phyloP scores from a whole-genome alignment of 345 rosid genomes.

The Citrus mangshanensis region DNA sequence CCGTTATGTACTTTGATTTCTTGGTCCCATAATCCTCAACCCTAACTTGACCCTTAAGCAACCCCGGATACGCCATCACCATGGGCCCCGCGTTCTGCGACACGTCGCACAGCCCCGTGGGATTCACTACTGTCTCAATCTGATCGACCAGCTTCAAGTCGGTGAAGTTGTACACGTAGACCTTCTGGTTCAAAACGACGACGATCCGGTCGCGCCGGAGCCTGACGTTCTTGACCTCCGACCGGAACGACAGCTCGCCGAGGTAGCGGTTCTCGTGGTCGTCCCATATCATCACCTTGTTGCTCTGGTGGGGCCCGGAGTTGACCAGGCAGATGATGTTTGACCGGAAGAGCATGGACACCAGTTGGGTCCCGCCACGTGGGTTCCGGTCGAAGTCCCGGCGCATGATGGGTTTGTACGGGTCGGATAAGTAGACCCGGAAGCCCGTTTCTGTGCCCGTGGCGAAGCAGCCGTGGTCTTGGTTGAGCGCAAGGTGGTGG shows the following conservation, averaged over 20 bases:
- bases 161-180: constrained; percentile 46
- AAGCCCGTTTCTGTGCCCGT: constrained; percentile 83
- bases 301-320: constrained; percentile 66
- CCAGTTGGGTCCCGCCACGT: constrained; percentile 60
- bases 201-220: constrained; percentile 72
- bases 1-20: constrained; percentile 36
- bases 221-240: constrained; percentile 72
- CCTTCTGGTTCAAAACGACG: constrained; percentile 68
- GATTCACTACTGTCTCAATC: constrained; percentile 41
- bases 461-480: constrained; percentile 84
- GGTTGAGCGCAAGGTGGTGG: constrained; percentile 64
- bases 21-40: constrained; percentile 41
- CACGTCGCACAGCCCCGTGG: constrained; percentile 43
- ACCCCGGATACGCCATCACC: constrained; percentile 42
- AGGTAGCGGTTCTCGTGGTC: constrained; percentile 66
- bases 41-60: constrained; percentile 49
- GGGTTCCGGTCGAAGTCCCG: constrained; percentile 60
- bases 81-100: constrained; percentile 33
- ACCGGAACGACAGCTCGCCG: constrained; percentile 80
- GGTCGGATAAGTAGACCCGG: constrained; percentile 74
- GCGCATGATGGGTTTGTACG: constrained; percentile 63
- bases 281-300: constrained; percentile 91
- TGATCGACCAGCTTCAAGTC: constrained; percentile 35
- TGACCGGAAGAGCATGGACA: constrained; percentile 82
- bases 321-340: constrained; percentile 74